Base-by-base conservation (phyloP, 495 filamentous ascomycete species). In the Glonium stellatum region DNA sequence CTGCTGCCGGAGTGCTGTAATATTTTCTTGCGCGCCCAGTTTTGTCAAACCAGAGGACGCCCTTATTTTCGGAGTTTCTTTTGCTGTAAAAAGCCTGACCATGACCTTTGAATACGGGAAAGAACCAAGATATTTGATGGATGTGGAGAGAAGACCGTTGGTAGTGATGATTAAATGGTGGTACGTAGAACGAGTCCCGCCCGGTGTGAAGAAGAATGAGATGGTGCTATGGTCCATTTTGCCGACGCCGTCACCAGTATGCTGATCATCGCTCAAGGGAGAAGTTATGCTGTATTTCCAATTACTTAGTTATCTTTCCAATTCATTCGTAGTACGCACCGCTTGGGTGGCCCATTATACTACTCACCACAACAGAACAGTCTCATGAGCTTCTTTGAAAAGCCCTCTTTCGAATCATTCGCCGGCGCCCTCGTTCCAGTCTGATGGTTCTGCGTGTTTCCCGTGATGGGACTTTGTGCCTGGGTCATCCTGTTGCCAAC, bases 301-400 rank as follows among this genome's bases (percentile, higher is more conserved):
- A 51, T 27, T 23, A 1, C 18, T 44, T 18, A 44, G 18, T 27
- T 25, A 31, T 8, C 23, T 51, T 51, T 51, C 23, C 48, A 25
- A 51, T 15, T 23, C 1, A 22, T 44, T 11, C 4, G 13, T 27
- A 31, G 11, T 15, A 22, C 21, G 11, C 21, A 27, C 6, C 25
- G 31, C 48, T 51, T 6, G 12, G 48, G 25, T 15, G 23, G 19
- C n/a, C 19, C 8, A 22, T 21, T 54, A 1, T 19, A 39, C 15
- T 36, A 62, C 54, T 52, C 31, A 62, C 54, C 65, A 44, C 67
- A 69, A 60, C 67, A 69, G 5, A 67, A 22, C 15, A 63, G 42
- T 48, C 58, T 62, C 58, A 63, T 58, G 19, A 69, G n/a, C 47
- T 67, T 69, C 62, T 65, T 68, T 18, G 39, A n/a, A 34, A 62